Evolutionary conservation across 1,139 yeast species (phyloP).

Genomic region (Magnusiomyces starmeri): DNA sequence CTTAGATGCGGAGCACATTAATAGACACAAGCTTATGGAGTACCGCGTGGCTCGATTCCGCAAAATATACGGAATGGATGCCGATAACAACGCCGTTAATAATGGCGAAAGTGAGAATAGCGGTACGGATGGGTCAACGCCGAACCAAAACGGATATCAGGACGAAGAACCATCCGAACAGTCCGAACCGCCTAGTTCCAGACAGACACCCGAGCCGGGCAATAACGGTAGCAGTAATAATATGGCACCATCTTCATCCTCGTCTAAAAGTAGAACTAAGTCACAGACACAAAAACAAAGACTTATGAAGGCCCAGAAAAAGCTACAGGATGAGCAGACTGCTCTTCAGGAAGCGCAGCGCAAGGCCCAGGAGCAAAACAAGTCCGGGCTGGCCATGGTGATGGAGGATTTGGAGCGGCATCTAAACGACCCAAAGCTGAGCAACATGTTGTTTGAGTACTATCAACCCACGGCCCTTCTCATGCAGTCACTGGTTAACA

Average conservation of each 20-base stretch:
- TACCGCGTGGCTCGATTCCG: constrained; percentile 4
- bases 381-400: constrained; percentile 15
- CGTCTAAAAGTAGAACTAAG: constrained; percentile 2
- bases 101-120: not conserved
- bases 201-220: no score
- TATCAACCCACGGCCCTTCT: constrained; percentile 53
- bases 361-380: constrained; percentile 13
- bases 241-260: not conserved
- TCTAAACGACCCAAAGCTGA: constrained; percentile 8
- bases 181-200: no score
- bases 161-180: no score
- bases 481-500: constrained; percentile 65
- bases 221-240: not conserved
- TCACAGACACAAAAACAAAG: not conserved
- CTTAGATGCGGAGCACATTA: constrained; percentile 59
- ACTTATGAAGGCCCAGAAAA: not conserved
- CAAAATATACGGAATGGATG: constrained; percentile 10
- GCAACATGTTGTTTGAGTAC: constrained; percentile 34
- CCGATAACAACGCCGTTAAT: not conserved
- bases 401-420: constrained; percentile 17
- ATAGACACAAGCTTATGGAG: constrained; percentile 44
- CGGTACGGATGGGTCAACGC: not conserved
- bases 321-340: not conserved
- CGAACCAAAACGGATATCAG: no score
- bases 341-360: constrained; percentile 23